Percentiles rank a stretch among this genome's conserved stretches.
phyloP scores from a whole-genome alignment of 805 yeast genomes.

The Candida nitratophila region DNA sequence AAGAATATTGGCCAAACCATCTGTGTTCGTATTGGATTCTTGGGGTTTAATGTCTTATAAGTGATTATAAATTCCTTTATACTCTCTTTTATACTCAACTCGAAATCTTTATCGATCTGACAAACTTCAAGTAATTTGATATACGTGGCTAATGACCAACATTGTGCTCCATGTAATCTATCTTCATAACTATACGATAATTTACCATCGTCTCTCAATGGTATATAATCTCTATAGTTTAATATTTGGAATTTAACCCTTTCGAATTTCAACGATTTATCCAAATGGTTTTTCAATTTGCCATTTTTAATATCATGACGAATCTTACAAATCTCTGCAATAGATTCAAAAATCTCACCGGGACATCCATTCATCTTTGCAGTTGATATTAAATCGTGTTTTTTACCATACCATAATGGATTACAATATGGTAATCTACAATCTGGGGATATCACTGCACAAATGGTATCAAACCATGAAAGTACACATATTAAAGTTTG shows the following conservation, averaged over 20 bases:
- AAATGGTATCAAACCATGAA: conserved; percentile 54
- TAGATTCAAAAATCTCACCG: conserved; percentile 44
- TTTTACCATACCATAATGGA: conserved; percentile 46
- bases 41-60: conserved; percentile 37
- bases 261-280: conserved; percentile 19
- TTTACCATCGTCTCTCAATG: conserved; percentile 12
- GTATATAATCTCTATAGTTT: conserved; percentile 42
- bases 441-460: conserved; percentile 50
- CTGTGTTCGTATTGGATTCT: conserved; percentile 45
- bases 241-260: conserved; percentile 29
- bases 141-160: conserved; percentile 42
- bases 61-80: conserved; percentile 40
- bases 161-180: conserved; percentile 45
- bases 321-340: conserved; percentile 37
- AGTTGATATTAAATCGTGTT: conserved; percentile 36
- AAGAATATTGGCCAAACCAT: conserved; percentile 60
- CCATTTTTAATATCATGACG: conserved; percentile 19
- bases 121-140: conserved; percentile 23
- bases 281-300: conserved; percentile 2
- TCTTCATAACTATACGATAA: conserved; percentile 26
- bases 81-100: conserved; percentile 21
- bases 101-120: conserved; percentile 1
- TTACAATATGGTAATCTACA: conserved; percentile 48
- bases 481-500: conserved; percentile 43
- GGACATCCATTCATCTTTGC: conserved; percentile 55